phyloP scores from a whole-genome alignment of 2,329 filamentous ascomycete genomes.

The Mollisiaceae sp. region DNA sequence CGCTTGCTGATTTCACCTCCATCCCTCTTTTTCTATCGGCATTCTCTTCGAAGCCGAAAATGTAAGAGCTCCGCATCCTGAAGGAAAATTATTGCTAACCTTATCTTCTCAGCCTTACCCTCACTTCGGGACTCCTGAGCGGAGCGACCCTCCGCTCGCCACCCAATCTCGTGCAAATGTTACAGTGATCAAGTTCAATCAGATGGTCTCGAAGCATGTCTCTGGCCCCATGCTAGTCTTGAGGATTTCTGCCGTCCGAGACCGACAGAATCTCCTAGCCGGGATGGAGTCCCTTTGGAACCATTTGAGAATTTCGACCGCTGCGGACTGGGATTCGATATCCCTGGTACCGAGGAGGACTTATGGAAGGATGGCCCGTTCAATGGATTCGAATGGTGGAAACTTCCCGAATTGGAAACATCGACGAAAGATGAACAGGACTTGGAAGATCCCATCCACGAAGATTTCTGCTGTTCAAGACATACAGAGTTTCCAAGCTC shows the following conservation, averaged over 20 bases:
- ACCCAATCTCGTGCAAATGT: slow-evolving; percentile 20
- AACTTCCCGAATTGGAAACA: not conserved
- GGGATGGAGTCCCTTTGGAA: slow-evolving; percentile 16
- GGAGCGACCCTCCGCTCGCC: slow-evolving; percentile 20
- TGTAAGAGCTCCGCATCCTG: not conserved
- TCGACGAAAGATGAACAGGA: not conserved
- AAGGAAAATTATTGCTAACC: not conserved
- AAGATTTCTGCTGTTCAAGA: not conserved
- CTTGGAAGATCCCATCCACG: not conserved
- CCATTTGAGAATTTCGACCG: slow-evolving; percentile 15
- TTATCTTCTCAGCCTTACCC: not conserved
- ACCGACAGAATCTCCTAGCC: slow-evolving; percentile 21
- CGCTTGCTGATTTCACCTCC: not conserved
- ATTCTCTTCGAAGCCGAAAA: not conserved
- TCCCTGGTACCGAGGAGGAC: slow-evolving; percentile 14
- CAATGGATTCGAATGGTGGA: slow-evolving; percentile 5
- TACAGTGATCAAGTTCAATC: slow-evolving; percentile 28
- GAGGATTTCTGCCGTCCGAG: slow-evolving; percentile 20
- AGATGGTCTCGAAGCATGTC: slow-evolving; percentile 17
- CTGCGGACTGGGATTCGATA: slow-evolving; percentile 7
- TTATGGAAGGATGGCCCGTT: not conserved
- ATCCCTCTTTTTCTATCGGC: too few species aligned
- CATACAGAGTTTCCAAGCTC: not conserved
- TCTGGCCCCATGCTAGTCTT: slow-evolving; percentile 7
- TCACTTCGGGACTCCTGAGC: slow-evolving; percentile 12